These are phyloP conservation scores for Pyrrhoderma noxium DNA, from an alignment of 1,284 basidiomycete species.

Conservation along the genomic window DNA sequence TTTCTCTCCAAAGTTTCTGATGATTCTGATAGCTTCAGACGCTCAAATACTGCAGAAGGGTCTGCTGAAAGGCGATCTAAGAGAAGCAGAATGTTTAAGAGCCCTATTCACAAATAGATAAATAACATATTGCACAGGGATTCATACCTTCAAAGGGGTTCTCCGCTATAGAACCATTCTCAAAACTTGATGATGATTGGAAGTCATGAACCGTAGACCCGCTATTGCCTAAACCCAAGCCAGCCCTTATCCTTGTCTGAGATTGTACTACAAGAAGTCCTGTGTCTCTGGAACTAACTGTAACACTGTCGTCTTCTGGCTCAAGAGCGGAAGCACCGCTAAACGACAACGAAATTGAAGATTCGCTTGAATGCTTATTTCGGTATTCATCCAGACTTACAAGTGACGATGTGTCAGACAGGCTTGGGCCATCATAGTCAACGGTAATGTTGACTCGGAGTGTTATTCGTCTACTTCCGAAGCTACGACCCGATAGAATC, in stretches of 20 bases:
- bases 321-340: conserved; percentile 29
- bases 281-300: conserved; percentile 63
- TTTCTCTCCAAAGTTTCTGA: conserved; percentile 57
- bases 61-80: conserved; percentile 24
- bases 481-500: conserved; percentile 64
- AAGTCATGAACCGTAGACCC: conserved; percentile 19
- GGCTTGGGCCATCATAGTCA: conserved; percentile 85
- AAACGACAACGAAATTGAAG: conserved; percentile 43
- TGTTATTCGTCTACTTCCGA: conserved; percentile 62
- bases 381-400: conserved; percentile 68
- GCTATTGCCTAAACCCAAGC: conserved; percentile 16
- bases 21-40: conserved; percentile 44
- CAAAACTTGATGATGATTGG: conserved; percentile 14
- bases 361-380: conserved; percentile 50
- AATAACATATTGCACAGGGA: neutral
- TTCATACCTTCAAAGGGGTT: neutral
- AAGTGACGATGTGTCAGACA: conserved; percentile 80
- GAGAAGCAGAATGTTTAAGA: neutral
- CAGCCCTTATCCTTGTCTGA: conserved; percentile 24
- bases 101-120: neutral
- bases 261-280: conserved; percentile 26
- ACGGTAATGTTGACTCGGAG: conserved; percentile 69
- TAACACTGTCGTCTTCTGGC: conserved; percentile 62
- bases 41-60: conserved; percentile 48
- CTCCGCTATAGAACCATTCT: conserved; percentile 19